Evolutionary conservation across 345 rosid genomes (phyloP).

Genomic region (Populus alba): DNA sequence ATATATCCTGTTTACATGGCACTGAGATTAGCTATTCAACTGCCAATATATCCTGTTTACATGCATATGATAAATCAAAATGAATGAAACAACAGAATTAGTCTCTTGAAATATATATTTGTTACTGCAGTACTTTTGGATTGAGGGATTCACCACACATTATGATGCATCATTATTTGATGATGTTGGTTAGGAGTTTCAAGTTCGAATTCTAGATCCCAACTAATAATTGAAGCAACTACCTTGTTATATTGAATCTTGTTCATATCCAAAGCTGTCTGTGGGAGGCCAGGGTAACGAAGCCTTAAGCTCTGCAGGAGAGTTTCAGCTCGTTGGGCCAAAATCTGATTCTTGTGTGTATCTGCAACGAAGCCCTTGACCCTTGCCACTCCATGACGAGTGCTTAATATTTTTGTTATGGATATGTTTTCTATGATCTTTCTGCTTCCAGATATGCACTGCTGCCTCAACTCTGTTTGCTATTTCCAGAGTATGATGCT

Average conservation of each 20-base stretch:
- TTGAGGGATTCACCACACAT: not conserved
- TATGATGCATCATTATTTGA: not conserved
- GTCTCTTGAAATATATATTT: not conserved
- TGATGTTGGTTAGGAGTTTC: not conserved
- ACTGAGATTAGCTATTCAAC: too few species aligned
- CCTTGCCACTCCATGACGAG: conserved; percentile 84
- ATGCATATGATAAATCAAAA: not conserved
- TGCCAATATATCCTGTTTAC: not conserved
- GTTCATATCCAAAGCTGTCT: conserved; percentile 88
- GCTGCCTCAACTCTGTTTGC: conserved; percentile 87
- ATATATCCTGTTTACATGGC: not conserved
- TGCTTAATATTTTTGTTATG: conserved; percentile 45
- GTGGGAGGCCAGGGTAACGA: conserved; percentile 91
- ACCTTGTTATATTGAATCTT: conserved; percentile 95
- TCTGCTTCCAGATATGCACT: conserved; percentile 74
- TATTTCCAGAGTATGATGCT: conserved; percentile 77
- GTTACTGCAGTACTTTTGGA: not conserved
- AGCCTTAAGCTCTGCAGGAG: conserved; percentile 69
- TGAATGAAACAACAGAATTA: not conserved
- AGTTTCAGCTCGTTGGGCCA: conserved; percentile 74
- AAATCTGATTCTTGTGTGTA: conserved; percentile 48
- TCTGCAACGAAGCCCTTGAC: conserved; percentile 80
- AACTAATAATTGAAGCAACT: not conserved
- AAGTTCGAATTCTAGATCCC: not conserved
- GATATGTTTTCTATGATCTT: conserved; percentile 44